Percentiles rank a stretch among this genome's conserved stretches.
phyloP scores from a whole-genome alignment of 331 rosid species.

The Dryas integrifolia region DNA sequence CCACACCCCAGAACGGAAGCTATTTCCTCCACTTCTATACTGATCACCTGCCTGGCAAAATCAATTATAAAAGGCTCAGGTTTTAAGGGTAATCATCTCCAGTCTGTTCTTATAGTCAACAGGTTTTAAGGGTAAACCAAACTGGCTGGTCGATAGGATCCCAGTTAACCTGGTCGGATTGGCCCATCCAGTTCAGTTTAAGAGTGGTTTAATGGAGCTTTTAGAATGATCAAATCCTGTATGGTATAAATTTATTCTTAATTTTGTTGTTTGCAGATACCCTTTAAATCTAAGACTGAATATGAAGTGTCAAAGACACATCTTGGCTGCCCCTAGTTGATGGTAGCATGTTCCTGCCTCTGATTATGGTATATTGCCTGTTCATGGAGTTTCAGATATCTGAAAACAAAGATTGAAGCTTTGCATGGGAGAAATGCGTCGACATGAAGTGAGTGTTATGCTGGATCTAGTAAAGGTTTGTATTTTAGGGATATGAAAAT shows the following conservation, averaged over 20 bases:
- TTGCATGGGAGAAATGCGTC: conserved; percentile 27
- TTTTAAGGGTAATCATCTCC: no score
- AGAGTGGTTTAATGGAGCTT: no score
- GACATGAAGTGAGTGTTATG: conserved; percentile 30
- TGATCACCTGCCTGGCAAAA: no score
- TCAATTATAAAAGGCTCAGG: no score
- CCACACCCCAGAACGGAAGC: no score
- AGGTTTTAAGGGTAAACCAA: background rate
- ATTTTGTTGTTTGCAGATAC: conserved; percentile 21
- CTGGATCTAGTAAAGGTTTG: background rate
- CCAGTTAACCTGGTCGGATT: background rate
- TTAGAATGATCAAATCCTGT: background rate
- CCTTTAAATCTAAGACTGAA: background rate
- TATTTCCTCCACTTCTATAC: no score
- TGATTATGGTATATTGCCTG: background rate
- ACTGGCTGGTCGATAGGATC: background rate
- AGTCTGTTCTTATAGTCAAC: no score
- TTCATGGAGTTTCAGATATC: conserved; percentile 6
- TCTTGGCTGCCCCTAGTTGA: conserved; percentile 11
- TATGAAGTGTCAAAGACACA: conserved; percentile 17
- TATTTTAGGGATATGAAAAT: background rate
- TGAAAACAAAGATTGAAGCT: conserved; percentile 1
- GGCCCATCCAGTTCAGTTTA: background rate
- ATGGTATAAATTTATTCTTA: background rate
- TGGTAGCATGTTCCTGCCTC: background rate